Evolutionary conservation across 2,329 filamentous ascomycete genomes (phyloP), one percentile per base, ranked within the genome.

Genomic region (Neophaeococcomyces mojaviensis): DNA sequence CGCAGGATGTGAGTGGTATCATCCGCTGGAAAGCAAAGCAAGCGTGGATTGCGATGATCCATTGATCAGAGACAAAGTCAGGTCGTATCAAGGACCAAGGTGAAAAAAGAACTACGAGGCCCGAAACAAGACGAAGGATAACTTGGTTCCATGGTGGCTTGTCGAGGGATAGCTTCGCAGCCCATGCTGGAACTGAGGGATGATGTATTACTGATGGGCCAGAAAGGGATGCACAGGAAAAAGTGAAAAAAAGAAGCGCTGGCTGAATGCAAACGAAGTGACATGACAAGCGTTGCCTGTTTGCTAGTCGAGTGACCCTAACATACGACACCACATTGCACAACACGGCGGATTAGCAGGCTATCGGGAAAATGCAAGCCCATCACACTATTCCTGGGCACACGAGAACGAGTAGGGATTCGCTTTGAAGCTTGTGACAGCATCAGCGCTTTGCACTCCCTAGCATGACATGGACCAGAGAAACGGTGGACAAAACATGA

Each of bases 1-100:
- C 43, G 43, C 41, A 44, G 41, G 41, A 37, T 37, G 33, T 32
- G 39, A 24, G 41, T 37, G 41, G 41, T 44, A 44, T 44, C 33
- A 37, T 44, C 41, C 32, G 41, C 32, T 37, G 19, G 36, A 15
- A 44, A 44, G 41, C 41, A 44, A n/a, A 44, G 41, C 41, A 42
- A 44, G 41, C 33, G 41, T 44, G 32, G 40, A 36, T 22, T 37
- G 28, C 32, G 41, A 32, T 24, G 32, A 33, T 37, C 24, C 33
- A 28, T 20, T 32, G 10, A 37, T 37, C 32, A 37, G 33, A 44
- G 32, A 44, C 41, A 44, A 35, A 22, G 35, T 32, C 35, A 37
- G 19, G 31, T 35, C 33, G 41, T 32, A 31, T 44, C 41, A 44
- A 37, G 41, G 33, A 22, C 30, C 33, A 44, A 36, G 12, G 15